phyloP scores from a whole-genome alignment of 306 rosid genomes.

The Cucumis cinereus region DNA sequence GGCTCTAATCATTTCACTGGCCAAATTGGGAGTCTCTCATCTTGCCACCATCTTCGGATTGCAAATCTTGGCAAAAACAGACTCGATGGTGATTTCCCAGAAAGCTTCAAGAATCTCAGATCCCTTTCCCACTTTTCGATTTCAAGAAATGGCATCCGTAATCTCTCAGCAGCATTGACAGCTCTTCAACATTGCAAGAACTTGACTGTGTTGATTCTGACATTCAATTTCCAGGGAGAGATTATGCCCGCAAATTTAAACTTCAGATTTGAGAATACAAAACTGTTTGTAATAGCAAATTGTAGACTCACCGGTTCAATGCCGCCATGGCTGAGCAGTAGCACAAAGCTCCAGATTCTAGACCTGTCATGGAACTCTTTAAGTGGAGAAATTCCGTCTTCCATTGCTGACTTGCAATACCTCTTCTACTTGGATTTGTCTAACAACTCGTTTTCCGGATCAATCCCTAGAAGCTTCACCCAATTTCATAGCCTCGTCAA shows the following conservation, averaged over 20 bases:
- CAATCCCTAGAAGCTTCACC: conserved; percentile 26
- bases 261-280: conserved; percentile 23
- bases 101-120: conserved; percentile 22
- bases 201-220: conserved; percentile 35
- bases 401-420: conserved; percentile 21
- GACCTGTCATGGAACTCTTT: conserved; percentile 45
- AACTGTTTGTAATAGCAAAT: conserved; percentile 31
- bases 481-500: conserved; percentile 16
- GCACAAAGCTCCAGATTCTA: conserved; percentile 26
- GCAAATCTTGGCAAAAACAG: conserved; percentile 33
- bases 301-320: conserved; percentile 34
- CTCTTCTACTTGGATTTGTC: conserved; percentile 53
- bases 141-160: conserved; percentile 22
- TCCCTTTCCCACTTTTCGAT: conserved; percentile 31
- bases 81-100: conserved; percentile 30
- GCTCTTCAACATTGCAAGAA: conserved; percentile 30
- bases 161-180: conserved; percentile 25
- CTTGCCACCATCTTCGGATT: conserved; percentile 24
- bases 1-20: conserved; percentile 35
- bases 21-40: conserved; percentile 22
- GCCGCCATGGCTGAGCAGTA: conserved; percentile 32
- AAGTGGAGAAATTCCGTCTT: conserved; percentile 29
- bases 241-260: conserved; percentile 20
- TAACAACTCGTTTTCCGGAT: conserved; percentile 39
- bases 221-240: conserved; percentile 34